A percentile compares a stretch with the other conserved stretches of the same genome.
These are phyloP conservation scores for Candida mattraensis DNA, from an alignment of 805 yeast genomes.

Conservation along the genomic window DNA sequence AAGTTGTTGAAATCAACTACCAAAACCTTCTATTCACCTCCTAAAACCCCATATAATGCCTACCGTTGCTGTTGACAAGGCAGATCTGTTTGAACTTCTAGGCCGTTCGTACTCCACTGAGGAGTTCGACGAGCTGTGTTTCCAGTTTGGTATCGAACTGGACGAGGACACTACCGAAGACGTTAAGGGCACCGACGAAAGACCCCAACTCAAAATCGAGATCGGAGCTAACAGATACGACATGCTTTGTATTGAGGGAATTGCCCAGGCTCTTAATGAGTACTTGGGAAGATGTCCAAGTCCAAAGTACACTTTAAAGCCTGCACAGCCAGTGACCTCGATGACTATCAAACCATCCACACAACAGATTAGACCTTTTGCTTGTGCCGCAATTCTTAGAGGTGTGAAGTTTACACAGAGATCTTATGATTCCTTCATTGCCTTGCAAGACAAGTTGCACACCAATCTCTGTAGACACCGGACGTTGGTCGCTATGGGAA, in stretches of 20 bases:
- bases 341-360: constrained; percentile 79
- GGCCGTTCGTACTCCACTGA: constrained; percentile 72
- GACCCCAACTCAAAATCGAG: constrained; percentile 97
- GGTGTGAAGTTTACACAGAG: constrained; percentile 79
- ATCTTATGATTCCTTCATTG: constrained; percentile 90
- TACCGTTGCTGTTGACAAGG: constrained; percentile 92
- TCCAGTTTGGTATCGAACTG: constrained; percentile 94
- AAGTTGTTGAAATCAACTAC: too few relatives aligned
- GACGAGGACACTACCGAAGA: constrained; percentile 95
- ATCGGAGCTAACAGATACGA: constrained; percentile 98
- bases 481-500: constrained; percentile 96
- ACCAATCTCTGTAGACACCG: constrained; percentile 95
- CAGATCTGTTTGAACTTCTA: constrained; percentile 80
- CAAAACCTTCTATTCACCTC: constrained; percentile 5
- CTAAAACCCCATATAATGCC: constrained; percentile 63
- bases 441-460: constrained; percentile 94
- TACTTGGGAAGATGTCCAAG: constrained; percentile 68
- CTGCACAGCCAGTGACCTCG: constrained; percentile 57
- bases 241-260: constrained; percentile 97
- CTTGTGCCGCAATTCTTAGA: constrained; percentile 92
- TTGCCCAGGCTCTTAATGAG: constrained; percentile 91
- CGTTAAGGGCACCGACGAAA: constrained; percentile 68
- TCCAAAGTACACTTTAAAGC: constrained; percentile 66
- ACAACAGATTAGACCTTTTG: constrained; percentile 79
- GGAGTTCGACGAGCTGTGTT: constrained; percentile 96